These are phyloP conservation scores for Rhynchospora tenuis DNA, from an alignment of 176 grass and related monocot species.

Conservation along the genomic window DNA sequence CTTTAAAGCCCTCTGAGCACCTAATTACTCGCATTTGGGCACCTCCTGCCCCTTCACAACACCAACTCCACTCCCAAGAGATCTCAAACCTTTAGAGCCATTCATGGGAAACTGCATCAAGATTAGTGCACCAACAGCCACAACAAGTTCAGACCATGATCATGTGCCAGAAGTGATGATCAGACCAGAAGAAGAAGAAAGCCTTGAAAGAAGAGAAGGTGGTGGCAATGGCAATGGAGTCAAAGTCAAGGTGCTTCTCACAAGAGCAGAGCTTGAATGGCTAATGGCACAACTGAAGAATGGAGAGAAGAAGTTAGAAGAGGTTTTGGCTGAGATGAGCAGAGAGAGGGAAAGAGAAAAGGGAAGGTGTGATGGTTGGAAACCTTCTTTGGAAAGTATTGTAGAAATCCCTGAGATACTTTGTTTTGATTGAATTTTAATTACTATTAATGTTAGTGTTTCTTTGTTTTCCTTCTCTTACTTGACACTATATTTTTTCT, in stretches of 20 bases:
- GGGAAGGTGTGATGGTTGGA: slow-evolving; percentile 32
- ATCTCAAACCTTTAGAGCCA: neutral
- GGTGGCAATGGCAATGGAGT: neutral
- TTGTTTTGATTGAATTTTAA: neutral
- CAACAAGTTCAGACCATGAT: neutral
- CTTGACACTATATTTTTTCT: neutral
- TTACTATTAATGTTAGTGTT: neutral
- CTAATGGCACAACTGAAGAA: slow-evolving; percentile 68
- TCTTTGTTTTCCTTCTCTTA: neutral
- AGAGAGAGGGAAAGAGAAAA: slow-evolving; percentile 20
- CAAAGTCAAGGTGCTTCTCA: slow-evolving; percentile 73
- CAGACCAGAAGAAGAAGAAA: slow-evolving; percentile 15
- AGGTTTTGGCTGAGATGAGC: slow-evolving; percentile 49
- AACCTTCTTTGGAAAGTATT: slow-evolving; percentile 60
- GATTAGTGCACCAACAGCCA: neutral
- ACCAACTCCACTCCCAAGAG: neutral
- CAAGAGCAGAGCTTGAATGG: slow-evolving; percentile 59
- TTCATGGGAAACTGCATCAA: slow-evolving; percentile 24
- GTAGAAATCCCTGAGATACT: slow-evolving; percentile 42
- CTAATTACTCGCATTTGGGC: slow-evolving; percentile 24
- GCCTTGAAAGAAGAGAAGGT: neutral
- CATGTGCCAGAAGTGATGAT: slow-evolving; percentile 15
- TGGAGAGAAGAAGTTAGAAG: slow-evolving; percentile 56
- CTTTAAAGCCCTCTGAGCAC: slow-evolving; percentile 20
- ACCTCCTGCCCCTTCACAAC: slow-evolving; percentile 24